Base-by-base conservation (phyloP, 169 alveolate species). In the Eimeria sp. region DNA sequence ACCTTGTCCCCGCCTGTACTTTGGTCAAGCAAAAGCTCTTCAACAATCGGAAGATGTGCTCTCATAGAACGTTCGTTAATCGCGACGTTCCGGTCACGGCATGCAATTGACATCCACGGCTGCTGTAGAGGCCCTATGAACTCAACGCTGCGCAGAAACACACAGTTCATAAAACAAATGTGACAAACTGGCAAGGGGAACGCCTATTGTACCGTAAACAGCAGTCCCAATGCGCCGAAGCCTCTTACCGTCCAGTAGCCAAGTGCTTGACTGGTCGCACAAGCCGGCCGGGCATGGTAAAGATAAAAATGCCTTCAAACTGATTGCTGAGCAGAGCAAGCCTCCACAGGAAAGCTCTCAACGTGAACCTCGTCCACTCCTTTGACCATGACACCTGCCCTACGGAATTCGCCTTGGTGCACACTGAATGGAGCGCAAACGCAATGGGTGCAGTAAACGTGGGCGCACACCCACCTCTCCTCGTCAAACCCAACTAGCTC, bases 71-170 rank as follows among this genome's bases (percentile, higher is more conserved):
- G 96, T 40, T 82, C 92, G 65, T 80, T 82, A 43, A 67, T 90
- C 78, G 61, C 61, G 75, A 96, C 91, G 34, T 96, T 96, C 78
- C 89, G 51, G 54, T 75, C 95, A 2, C 95, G 86, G 75, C 84
- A 91, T 40, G 97, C 97, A 25, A 96, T 96, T 47, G 96, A 93
- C 80, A 83, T 70, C 82, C 92, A 95, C 78, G 99, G 98, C 97
- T 99, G 99, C 97, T 99, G 99, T 20, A 99, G 97, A 40, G 99
- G 99, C 14, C 99, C 99, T 20, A 99, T 99, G 98, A 99, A 99
- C 97, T 99, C 99, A 45, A 98, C 97, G 86, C 98, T 97, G 88
- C 22, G 34, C 58, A 16, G 43, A 22, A 40, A 14, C 86, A 45
- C 18, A 22, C 40, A 34, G 25, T 75, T 7, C 10, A 6, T 75